Base-by-base conservation (phyloP, 2,329 filamentous ascomycete genomes). In the Stromatinia cepivora region DNA sequence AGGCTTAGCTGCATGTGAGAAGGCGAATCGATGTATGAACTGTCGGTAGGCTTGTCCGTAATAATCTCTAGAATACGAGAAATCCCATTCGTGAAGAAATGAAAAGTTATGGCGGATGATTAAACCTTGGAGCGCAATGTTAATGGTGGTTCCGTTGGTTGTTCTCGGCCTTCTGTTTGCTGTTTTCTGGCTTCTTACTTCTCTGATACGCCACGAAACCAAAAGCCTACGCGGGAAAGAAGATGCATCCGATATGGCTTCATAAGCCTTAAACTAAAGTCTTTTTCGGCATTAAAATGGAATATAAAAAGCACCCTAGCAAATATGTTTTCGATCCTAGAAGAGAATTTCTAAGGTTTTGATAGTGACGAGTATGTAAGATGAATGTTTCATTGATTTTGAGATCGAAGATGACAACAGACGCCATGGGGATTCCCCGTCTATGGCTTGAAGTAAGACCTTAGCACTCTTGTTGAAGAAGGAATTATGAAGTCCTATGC, bases 361-460 rank as follows among this genome's bases (percentile, higher is more conserved):
- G 50, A 42, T 48, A 56, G 58, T 22, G 28, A 46, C 13, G 31
- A 28, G 46, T 39, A 20, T 28, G 7, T 34, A 36, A 28, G 56
- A 45, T 36, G 34, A 46, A n/a, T 1, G 9, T 15, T 15, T 36
- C 45, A 45, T 39, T 62, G 28, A 56, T 11, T 64, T 56, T n/a
- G 46, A 39, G 36, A 39, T 64, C 50, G 36, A 57, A 54, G 39
- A 69, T 69, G 66, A 56, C 25, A 53, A 48, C n/a, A 36, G 53
- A 45, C 39, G 58, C 48, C 66, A 56, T 69, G 66, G 66, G 48
- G 22, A 64, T 63, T 46, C 45, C 20, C 66, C 66, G 50, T 56
- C 34, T 10, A 56, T 57, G 56, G 50, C 17, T 36, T 56, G 39
- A 6, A 17, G 22, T 46, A 54, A 52, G 39, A 64, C 39, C 9